Evolutionary conservation across 129 eudicot species (phyloP), one percentile per base, ranked within the genome.

Genomic region (Sambucus nigra): DNA sequence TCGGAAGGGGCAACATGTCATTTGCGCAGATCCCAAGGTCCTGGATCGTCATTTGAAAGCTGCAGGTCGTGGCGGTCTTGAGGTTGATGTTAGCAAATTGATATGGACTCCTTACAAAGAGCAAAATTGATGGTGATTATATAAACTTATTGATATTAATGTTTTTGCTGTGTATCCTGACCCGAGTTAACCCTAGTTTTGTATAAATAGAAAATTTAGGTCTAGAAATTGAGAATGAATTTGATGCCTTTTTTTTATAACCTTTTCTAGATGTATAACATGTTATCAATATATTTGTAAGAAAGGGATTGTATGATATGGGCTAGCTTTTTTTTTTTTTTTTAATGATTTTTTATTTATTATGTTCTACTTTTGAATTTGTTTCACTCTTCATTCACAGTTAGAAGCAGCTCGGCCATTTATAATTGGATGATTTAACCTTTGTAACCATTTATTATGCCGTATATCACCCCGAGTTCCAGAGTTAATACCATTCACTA

Each of bases 51-150:
- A 91, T 61, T 67, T 89, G 47, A 89, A 81, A 76, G 98, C 98
- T 51, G 98, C 98, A 1, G 95, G 95, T 18, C 83, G 88, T 38
- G 95, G 89, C 51, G 98, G 88, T 66, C 86, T 85, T 26, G 98
- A 85, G 18, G 94, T 85, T 6, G 94, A 91, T 69, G 98, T 76
- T 25, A 79, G 89, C 69, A 91, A 85, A 63, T 67, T 91, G 75
- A 91, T 91, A 47, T 91, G 98, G 98, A 91, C 98, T 54, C 98
- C 98, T 66, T 91, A 85, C 61, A 91, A 85, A 73, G 98, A 91
- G 60, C 95, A 91, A 77, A 73, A 79, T 48, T 81, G 65, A 70
- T 52, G 25, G 42, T 23, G 17, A 57, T 41, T n/a, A n/a, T n/a
- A n/a, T n/a, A 11, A 54, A 21, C 44, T 54, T 12, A 22, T 4